phyloP scores from a whole-genome alignment of 345 rosid genomes.

The Rhodamnia argentea region DNA sequence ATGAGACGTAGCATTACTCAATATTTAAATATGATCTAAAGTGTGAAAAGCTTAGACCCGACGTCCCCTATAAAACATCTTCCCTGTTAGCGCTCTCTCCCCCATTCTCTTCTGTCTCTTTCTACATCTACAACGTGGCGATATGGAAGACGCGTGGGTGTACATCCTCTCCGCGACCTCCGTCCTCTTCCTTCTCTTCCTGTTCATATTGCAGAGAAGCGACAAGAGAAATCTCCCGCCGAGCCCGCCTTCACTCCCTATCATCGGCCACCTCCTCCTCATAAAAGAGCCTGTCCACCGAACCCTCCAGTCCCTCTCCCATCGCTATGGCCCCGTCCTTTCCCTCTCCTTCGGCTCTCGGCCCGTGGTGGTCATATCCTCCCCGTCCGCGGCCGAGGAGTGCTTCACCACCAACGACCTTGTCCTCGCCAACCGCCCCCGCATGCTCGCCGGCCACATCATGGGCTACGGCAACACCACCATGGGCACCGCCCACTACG shows the following conservation, averaged over 20 bases:
- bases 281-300: conserved; percentile 25
- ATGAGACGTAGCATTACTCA: too few species aligned
- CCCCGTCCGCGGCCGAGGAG: conserved; percentile 24
- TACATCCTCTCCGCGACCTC: background rate
- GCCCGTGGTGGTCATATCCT: conserved; percentile 23
- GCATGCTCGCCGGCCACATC: conserved; percentile 8
- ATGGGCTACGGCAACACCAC: conserved; percentile 16
- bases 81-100: too few species aligned
- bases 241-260: conserved; percentile 28
- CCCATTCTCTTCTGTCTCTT: too few species aligned
- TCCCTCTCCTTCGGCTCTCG: conserved; percentile 21
- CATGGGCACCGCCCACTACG: conserved; percentile 18
- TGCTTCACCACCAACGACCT: conserved; percentile 31
- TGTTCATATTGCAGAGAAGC: conserved; percentile 7
- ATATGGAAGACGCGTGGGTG: background rate
- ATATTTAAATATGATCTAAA: background rate
- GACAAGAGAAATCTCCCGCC: conserved; percentile 26
- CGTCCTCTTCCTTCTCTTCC: background rate
- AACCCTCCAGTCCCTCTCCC: conserved; percentile 11
- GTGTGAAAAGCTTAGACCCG: background rate
- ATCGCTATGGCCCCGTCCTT: conserved; percentile 21
- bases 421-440: conserved; percentile 28
- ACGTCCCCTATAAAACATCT: too few species aligned
- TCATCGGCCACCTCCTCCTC: conserved; percentile 36
- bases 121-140: background rate